These are phyloP conservation scores for Viridothelium virens DNA, from an alignment of 495 filamentous ascomycete species.

Conservation along the genomic window DNA sequence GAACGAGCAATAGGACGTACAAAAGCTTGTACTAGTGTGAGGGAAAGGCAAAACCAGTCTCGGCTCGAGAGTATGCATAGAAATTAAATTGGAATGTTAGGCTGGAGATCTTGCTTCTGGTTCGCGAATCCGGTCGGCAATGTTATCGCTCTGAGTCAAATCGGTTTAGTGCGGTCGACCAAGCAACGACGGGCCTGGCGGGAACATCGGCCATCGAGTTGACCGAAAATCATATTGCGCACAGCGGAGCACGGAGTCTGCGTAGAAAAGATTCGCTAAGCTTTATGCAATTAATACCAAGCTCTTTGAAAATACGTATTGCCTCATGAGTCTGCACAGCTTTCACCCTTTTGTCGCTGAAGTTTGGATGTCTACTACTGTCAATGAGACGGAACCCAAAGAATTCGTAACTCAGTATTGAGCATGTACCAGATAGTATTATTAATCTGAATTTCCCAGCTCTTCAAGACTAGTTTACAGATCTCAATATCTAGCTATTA, in stretches of 20 bases:
- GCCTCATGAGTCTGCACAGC: neutral
- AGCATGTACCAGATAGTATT: neutral
- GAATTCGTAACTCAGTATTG: neutral
- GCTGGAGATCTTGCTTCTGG: constrained; percentile 3
- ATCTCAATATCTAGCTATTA: too few species aligned
- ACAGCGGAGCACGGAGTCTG: too few species aligned
- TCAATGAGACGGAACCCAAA: neutral
- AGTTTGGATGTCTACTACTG: too few species aligned
- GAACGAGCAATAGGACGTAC: neutral
- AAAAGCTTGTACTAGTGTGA: neutral
- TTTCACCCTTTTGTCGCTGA: too few species aligned
- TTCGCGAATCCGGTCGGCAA: neutral
- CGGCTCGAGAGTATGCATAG: neutral
- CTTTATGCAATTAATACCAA: too few species aligned
- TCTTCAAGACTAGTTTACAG: too few species aligned
- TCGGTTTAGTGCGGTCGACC: constrained; percentile 5
- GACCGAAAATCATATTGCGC: too few species aligned
- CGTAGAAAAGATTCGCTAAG: too few species aligned
- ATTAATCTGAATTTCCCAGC: too few species aligned
- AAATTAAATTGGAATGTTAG: neutral
- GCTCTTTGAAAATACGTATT: too few species aligned
- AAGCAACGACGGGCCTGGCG: neutral
- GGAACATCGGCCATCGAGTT: neutral
- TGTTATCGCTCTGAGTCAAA: neutral
- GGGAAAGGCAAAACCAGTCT: neutral